These are phyloP conservation scores for Claviceps maximensis DNA, from an alignment of 2,329 filamentous ascomycete genomes.

Conservation along the genomic window DNA sequence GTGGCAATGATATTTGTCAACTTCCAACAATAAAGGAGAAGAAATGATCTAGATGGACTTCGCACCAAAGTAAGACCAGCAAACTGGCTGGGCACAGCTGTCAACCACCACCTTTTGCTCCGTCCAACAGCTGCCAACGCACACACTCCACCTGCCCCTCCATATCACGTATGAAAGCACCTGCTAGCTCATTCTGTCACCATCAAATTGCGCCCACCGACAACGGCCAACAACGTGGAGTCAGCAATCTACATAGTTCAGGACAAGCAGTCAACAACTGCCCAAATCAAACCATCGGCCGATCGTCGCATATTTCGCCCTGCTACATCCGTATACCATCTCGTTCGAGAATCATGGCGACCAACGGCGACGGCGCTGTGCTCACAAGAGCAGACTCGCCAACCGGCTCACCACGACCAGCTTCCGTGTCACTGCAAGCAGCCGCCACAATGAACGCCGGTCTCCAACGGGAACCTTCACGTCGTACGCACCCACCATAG, in stretches of 20 bases:
- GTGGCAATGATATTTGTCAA: too few relatives aligned
- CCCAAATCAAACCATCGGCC: background rate
- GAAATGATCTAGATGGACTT: too few relatives aligned
- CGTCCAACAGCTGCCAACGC: too few relatives aligned
- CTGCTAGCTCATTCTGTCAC: background rate
- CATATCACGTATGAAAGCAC: too few relatives aligned
- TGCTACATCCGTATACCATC: background rate
- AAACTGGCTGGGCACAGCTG: too few relatives aligned
- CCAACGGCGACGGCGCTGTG: conserved; percentile 14
- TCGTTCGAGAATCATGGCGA: conserved; percentile 12
- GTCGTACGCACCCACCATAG: conserved; percentile 29
- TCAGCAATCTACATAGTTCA: background rate
- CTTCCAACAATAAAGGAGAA: too few relatives aligned
- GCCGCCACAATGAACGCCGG: conserved; percentile 68
- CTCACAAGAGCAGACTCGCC: conserved; percentile 32
- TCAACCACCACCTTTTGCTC: too few relatives aligned
- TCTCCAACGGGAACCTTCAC: conserved; percentile 50
- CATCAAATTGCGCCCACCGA: background rate
- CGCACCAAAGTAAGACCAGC: too few relatives aligned
- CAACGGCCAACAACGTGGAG: conserved; percentile 1
- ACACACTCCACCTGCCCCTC: too few relatives aligned
- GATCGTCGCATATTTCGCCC: background rate
- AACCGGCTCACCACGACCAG: conserved; percentile 48
- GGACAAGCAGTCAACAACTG: background rate
- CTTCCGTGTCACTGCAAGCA: conserved; percentile 60